Evolutionary conservation across 768 basidiomycete species (phyloP), one percentile per base, ranked within the genome.

Genomic region (Leccinum boreale): DNA sequence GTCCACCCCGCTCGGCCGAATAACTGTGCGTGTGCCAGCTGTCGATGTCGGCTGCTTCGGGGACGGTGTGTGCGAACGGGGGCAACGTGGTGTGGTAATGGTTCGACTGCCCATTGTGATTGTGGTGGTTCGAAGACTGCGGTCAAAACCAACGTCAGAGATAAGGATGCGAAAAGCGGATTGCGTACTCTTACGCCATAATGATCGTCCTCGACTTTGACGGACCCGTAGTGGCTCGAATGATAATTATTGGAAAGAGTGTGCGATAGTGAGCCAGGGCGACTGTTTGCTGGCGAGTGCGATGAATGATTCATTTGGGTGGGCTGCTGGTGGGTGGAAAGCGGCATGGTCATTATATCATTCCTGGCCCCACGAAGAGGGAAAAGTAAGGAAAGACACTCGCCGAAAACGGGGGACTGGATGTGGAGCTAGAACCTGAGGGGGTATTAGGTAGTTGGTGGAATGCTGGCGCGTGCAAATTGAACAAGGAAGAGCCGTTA

Each of bases 341-440:
- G 42, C 42, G 72, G 69, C 29, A 63, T 65, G 64, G 79, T 85
- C 75, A 87, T 50, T 62, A 62, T 83, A 84, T 80, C 7, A 78
- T 81, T 85, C 81, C 75, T 71, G 63, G 67, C 58, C 67, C 62
- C 66, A 60, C 58, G 31, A 65, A 60, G 61, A 67, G 63, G 70
- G 50, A 56, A 63, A 62, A 65, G 57, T 63, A 76, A 73, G 74
- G 76, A 80, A 78, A 69, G 79, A 80, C 70, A 89, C 90, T 89
- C 85, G 83, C 89, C 87, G 90, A 92, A 79, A 89, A 90, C n/a
- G 88, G 86, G 56, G 87, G 86, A 63, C 85, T 89, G 26, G 86
- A 87, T 5, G 86, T 86, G 23, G 85, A 80, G 67, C 87, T 89
- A 19, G 87, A 88, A 19, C 82, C 85, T 21, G 85, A 86, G 3